Base-by-base conservation (phyloP, 441 rosid species). In the Corymbia calophylla region DNA sequence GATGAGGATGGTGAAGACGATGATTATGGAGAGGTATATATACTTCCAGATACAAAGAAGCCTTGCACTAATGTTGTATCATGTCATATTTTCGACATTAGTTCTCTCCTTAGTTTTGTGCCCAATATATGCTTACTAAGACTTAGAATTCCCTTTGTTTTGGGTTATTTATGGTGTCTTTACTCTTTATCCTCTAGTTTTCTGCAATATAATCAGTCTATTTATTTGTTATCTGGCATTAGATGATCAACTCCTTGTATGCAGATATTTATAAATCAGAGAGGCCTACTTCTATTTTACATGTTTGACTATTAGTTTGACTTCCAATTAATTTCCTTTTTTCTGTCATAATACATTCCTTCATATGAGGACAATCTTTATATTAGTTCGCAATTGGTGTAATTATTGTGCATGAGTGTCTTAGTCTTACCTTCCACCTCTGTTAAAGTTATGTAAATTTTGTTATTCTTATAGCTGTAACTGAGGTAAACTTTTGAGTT, bases 21-120 rank as follows among this genome's bases (percentile, higher is more conserved):
- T 84, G 94, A 93, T 84, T 88, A 94, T 91, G 95, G 92, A 70
- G 96, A 94, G 92, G 98, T 98, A 87, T 62, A 29, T n/a, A 44
- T 44, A 44, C 51, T 44, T 44, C 29, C 84, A 44, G 51, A 77
- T 23, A 44, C 17, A 77, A 39, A 44, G 51, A 27, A 77, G 84
- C 51, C 27, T 77, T 44, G 51, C 51, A 39, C 44, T 44, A 44
- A 44, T 21, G 84, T 77, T 44, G n/a, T 77, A 44, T 77, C 27
- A 44, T 77, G 84, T 77, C 51, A 44, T 39, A 23, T 77, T 77
- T 15, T 44, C 17, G 0, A 23, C 84, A 44, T 77, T 77, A 77
- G 84, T 77, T 44, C 47, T 77, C 84, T 73, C 9, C 84, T 73
- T 73, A 23, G 27, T 39, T 39, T 73, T 73, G 84, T 44, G n/a